These are phyloP conservation scores for Tuber borchii DNA, from an alignment of 495 filamentous ascomycete genomes.

Conservation along the genomic window DNA sequence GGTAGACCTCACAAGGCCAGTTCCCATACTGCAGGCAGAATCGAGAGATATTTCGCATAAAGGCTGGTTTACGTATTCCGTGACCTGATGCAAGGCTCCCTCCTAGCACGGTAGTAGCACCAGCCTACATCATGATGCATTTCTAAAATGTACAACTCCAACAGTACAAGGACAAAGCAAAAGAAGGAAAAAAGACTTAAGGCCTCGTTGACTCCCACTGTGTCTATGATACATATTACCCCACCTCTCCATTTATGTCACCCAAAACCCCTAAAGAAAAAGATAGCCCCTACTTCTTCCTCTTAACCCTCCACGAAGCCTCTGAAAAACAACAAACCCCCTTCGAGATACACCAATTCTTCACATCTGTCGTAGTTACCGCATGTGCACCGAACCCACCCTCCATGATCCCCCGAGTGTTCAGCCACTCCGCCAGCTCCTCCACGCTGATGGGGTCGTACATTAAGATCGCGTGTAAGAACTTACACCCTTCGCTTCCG, in stretches of 20 bases:
- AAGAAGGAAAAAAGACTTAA: not conserved
- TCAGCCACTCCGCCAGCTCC: slow-evolving; percentile 78
- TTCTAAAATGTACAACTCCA: not conserved
- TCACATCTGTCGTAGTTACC: slow-evolving; percentile 48
- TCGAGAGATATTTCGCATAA: not conserved
- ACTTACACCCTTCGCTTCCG: slow-evolving; percentile 9
- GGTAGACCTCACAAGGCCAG: not conserved
- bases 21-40: not conserved
- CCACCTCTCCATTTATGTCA: not conserved
- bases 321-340: slow-evolving; percentile 61
- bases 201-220: not conserved
- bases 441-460: slow-evolving; percentile 89
- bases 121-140: not conserved
- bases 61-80: not conserved
- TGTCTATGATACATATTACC: not conserved
- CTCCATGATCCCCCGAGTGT: slow-evolving; percentile 43
- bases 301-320: not conserved
- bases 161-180: not conserved
- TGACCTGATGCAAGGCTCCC: not conserved
- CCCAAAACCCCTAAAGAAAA: not conserved
- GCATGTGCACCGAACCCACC: slow-evolving; percentile 43
- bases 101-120: too few relatives aligned
- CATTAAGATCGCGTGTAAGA: slow-evolving; percentile 76
- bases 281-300: not conserved
- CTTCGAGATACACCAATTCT: slow-evolving; percentile 79